Base-by-base conservation (phyloP, 306 rosid genomes). In the Herpetospermum pedunculosum region DNA sequence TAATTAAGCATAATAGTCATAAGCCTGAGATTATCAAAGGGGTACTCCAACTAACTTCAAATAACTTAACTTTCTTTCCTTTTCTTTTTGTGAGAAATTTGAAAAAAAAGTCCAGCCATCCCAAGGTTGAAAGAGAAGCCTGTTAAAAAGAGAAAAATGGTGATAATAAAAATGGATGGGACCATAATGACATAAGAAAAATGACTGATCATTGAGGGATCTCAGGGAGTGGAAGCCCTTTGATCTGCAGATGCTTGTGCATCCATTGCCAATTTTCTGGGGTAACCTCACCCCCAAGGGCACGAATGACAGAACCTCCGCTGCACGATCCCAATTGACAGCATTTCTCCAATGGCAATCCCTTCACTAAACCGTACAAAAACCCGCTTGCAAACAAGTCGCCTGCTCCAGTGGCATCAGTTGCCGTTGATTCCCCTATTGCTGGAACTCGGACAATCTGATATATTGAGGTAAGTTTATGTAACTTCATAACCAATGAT, bases 391-490 rank as follows among this genome's bases (percentile, higher is more conserved):
- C 99, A 79, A 95, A 95, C 68, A 89, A 88, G 83, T 95, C 99
- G 8, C 99, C 99, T 44, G 99, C 99, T 83, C 99, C 97, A 0
- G 99, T 95, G 72, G 97, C 92, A 81, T 95, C 99, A 1, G 76
- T 78, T 19, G 96, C 97, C 49, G 81, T 89, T 14, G 88, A 23
- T 83, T 82, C 89, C 75, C 97, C 95, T 62, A 88, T 84, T 62
- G 99, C 97, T 4, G 91, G 88, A 55, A 88, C 96, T 68, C 80
- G 76, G 49, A 85, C 92, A 67, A 80, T 78, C 99, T 95, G 85
- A 40, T 77, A 81, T 8, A 6, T 29, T 0, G 10, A 30, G 41
- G 35, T 13, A 4, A 21, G 18, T 59, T 59, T 76, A 38, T 46
- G 26, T 16, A 69, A 64, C 29, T 64, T 71, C 46, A 49, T 40